Evolutionary conservation across 1,284 basidiomycete species (phyloP).

Genomic region (Heimioporus punctisporus): DNA sequence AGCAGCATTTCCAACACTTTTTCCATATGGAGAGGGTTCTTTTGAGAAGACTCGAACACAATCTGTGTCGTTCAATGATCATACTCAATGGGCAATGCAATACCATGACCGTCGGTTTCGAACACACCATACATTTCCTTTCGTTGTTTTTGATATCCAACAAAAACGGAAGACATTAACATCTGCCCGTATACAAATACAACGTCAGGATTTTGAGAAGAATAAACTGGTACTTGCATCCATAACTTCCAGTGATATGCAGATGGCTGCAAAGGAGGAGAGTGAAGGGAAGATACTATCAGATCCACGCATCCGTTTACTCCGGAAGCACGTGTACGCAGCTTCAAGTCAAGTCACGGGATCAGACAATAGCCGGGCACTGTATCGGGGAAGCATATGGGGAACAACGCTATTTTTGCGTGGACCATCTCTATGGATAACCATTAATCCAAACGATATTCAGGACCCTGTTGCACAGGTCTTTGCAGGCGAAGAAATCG

Average conservation of each 20-base stretch:
- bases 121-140: conserved; percentile 15
- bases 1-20: not conserved
- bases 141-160: conserved; percentile 13
- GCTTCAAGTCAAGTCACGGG: conserved; percentile 7
- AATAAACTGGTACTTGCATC: conserved; percentile 6
- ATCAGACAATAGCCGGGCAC: conserved; percentile 4
- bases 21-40: not conserved
- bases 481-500: conserved; percentile 35
- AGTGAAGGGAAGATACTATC: not conserved
- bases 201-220: conserved; percentile 12
- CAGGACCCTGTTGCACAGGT: conserved; percentile 38
- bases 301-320: conserved; percentile 5
- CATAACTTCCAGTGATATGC: conserved; percentile 12
- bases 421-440: conserved; percentile 9
- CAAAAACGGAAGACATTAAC: conserved; percentile 15
- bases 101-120: not conserved
- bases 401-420: not conserved
- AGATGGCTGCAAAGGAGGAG: conserved; percentile 20
- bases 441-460: conserved; percentile 33
- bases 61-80: not conserved
- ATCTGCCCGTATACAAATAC: conserved; percentile 18
- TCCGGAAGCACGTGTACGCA: conserved; percentile 11
- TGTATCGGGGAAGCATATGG: conserved; percentile 12
- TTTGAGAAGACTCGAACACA: not conserved
- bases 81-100: not conserved